A percentile compares a stretch with the other conserved stretches of the same genome.
Evolutionary conservation across 805 yeast species (phyloP).

Genomic region (Tetrapisispora iriomotensis): DNA sequence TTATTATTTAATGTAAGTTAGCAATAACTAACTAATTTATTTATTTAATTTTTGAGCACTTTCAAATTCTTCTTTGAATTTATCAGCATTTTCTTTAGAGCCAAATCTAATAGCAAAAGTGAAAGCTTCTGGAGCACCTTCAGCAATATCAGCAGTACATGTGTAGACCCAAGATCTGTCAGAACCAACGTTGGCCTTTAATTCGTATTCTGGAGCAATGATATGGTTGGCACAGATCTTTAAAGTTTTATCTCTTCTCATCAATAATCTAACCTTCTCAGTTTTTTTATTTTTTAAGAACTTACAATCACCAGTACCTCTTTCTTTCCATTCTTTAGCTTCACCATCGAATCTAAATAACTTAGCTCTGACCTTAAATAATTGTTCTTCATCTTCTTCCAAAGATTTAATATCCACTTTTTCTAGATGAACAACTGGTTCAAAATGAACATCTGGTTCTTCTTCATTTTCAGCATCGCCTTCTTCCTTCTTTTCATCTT

Average conservation of each 20-base stretch:
- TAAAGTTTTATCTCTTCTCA: conserved; percentile 98
- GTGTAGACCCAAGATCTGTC: conserved; percentile 98
- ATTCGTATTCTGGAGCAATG: conserved; percentile 68
- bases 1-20: not conserved
- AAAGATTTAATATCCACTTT: conserved; percentile 94
- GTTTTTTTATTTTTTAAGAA: conserved; percentile 81
- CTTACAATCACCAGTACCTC: conserved; percentile 98
- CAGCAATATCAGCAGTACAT: conserved; percentile 89
- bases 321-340: conserved; percentile 93
- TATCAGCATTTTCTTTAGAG: conserved; percentile 84
- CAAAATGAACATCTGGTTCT: conserved; percentile 67
- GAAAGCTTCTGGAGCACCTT: conserved; percentile 92
- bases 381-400: conserved; percentile 80
- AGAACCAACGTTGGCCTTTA: conserved; percentile 89
- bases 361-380: conserved; percentile 87
- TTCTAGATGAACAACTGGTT: conserved; percentile 90
- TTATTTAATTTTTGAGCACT: conserved; percentile 67
- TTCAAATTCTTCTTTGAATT: conserved; percentile 87
- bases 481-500: conserved; percentile 21
- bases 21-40: conserved; percentile 12
- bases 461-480: conserved; percentile 34
- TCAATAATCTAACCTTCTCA: conserved; percentile 77
- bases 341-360: conserved; percentile 83
- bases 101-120: conserved; percentile 96
- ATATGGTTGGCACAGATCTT: conserved; percentile 97